Base-by-base conservation (phyloP, 1,139 yeast genomes). In the Suhomyces bokatorum region DNA sequence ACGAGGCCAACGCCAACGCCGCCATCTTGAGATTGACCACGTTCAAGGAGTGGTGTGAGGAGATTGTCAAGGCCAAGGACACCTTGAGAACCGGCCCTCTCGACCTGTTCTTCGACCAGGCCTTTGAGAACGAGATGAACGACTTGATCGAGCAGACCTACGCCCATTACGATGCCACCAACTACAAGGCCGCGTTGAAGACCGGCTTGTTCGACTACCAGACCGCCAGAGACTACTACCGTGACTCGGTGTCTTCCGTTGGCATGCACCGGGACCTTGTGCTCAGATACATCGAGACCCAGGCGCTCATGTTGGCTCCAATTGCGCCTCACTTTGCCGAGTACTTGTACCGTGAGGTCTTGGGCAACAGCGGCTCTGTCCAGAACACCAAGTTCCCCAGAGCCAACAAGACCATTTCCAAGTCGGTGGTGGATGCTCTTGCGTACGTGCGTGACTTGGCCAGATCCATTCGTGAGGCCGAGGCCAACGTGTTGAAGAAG, bases 311-410 rank as follows among this genome's bases (percentile, higher is more conserved):
- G 64, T 71, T 93, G 57, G 84, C 96, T 9, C 99, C 99, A 50
- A 76, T 93, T 59, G 95, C 98, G 42, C 98, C 99, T 40, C 99
- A 93, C 68, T 90, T 93, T 68, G 83, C 95, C 53, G 99, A 93
- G 58, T 88, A 81, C 69, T 73, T 93, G 49, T 90, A 89, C 80
- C 80, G 85, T 62, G 98, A 91, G 54, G 76, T 90, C 40, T 75
- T 95, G 52, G 81, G 83, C 40, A 64, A 68, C 50, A 58, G 66
- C 20, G 74, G 72, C 2, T 77, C 91, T 37, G 82, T 90, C 41
- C 96, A 91, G 64, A 73, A 72, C 53, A 86, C 95, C 28, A 60
- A 52, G 40, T 93, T 93, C 85, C 99, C 99, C 51, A 75, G 81
- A 62, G 81, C 85, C 24, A 62, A 79, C 31, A 76, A 78, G 52